Conservation (phyloP, 2,329 filamentous ascomycete species). For the Colletotrichum sp. region DNA sequence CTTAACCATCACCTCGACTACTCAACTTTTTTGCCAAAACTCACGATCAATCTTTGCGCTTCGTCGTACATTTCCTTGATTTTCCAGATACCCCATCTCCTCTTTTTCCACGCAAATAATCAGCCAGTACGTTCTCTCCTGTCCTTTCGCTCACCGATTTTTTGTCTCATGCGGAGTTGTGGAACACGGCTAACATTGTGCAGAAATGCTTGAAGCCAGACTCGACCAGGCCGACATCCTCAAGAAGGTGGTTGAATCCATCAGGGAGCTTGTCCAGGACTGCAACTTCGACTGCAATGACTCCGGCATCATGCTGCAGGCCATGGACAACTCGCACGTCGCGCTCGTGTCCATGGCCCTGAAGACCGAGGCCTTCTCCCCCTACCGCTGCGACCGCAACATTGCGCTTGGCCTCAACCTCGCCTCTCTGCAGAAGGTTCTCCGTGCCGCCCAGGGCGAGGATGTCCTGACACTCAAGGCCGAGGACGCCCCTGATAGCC, state of each 20-base stretch:
- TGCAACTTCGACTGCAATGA: conserved; percentile 99
- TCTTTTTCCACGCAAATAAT: background rate
- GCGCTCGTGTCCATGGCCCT: conserved; percentile 99
- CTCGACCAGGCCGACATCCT: conserved; percentile 91
- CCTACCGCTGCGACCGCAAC: conserved; percentile 98
- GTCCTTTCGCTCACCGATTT: background rate
- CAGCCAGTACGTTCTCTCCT: conserved; percentile 6
- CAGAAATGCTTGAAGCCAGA: conserved; percentile 91
- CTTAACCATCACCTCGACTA: conserved; percentile 9
- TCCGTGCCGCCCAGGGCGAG: conserved; percentile 91
- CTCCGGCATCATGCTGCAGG: conserved; percentile 95
- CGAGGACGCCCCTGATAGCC: conserved; percentile 92
- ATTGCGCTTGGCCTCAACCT: conserved; percentile 98
- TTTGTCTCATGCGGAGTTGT: background rate
- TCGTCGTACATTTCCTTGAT: background rate
- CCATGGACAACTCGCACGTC: conserved; percentile 99
- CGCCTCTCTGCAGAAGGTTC: conserved; percentile 93
- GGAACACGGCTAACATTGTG: conserved; percentile 36
- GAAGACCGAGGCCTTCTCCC: conserved; percentile 91
- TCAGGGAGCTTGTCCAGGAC: conserved; percentile 99
- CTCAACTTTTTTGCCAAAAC: background rate
- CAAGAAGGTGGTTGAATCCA: conserved; percentile 99
- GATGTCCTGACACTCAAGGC: conserved; percentile 97
- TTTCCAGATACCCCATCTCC: conserved; percentile 14
- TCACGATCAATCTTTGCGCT: background rate